Percentiles rank a stretch among this genome's conserved stretches.
phyloP scores from a whole-genome alignment of 495 filamentous ascomycete genomes.

The Aspergillus campestris region DNA sequence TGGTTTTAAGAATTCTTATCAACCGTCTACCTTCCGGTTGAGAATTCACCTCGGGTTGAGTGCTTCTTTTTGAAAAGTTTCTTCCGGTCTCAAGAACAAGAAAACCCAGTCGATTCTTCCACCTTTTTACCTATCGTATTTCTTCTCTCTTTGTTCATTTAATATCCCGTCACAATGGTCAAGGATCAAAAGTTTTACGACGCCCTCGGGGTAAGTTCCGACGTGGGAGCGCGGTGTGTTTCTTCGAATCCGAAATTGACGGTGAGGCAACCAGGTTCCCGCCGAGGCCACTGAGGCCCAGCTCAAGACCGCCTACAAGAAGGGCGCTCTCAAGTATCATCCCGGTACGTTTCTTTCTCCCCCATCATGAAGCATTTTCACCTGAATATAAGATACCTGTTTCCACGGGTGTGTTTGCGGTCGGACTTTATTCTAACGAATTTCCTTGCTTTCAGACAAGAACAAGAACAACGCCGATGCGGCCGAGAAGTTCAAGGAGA shows the following conservation, averaged over 20 bases:
- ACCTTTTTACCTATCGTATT: conserved; percentile 10
- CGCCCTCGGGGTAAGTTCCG: conserved; percentile 62
- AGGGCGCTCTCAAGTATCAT: conserved; percentile 81
- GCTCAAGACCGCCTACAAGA: conserved; percentile 86
- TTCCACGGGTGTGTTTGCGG: no score
- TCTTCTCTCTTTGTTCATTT: conserved; percentile 1
- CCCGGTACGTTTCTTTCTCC: conserved; percentile 52
- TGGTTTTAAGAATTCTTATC: no score
- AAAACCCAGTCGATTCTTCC: conserved; percentile 6
- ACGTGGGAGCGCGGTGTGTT: not conserved
- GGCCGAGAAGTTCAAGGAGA: conserved; percentile 95
- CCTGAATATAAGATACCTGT: no score
- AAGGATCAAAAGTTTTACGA: conserved; percentile 89
- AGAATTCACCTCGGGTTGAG: no score
- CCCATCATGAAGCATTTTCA: no score
- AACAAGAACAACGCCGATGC: conserved; percentile 89
- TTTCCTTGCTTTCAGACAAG: conserved; percentile 58
- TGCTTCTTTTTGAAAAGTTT: conserved; percentile 12
- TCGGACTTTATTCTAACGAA: conserved; percentile 3
- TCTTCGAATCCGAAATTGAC: conserved; percentile 12
- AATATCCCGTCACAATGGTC: conserved; percentile 57
- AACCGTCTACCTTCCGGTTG: no score
- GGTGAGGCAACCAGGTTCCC: conserved; percentile 48
- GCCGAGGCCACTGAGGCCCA: conserved; percentile 66
- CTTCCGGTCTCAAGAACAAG: conserved; percentile 9